Percentiles rank a stretch among this genome's conserved stretches.
Evolutionary conservation across 108 stramenopile genomes (phyloP).

Genomic region (Cyclotella kingstonii): DNA sequence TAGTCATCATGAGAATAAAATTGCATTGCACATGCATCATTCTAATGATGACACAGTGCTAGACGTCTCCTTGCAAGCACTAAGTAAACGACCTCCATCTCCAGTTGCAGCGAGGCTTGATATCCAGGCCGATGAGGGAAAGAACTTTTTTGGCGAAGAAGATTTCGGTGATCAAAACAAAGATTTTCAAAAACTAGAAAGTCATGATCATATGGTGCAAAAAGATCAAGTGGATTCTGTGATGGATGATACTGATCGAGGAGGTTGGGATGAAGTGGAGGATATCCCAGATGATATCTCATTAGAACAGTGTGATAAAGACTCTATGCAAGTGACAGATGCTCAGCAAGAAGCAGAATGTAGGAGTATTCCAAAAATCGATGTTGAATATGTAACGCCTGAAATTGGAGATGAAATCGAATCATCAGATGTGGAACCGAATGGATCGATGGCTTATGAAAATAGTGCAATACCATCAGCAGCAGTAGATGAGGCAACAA

Average conservation of each 20-base stretch:
- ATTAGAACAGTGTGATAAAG: background rate
- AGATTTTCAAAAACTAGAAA: background rate
- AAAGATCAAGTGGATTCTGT: conserved; percentile 15
- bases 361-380: background rate
- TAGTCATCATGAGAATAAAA: conserved; percentile 1
- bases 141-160: conserved; percentile 11
- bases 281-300: conserved; percentile 24
- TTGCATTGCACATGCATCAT: background rate
- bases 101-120: background rate
- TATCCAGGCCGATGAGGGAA: background rate
- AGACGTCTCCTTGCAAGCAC: background rate
- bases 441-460: background rate
- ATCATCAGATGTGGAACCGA: background rate
- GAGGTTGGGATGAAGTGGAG: conserved; percentile 35
- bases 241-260: conserved; percentile 4
- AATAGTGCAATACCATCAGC: background rate
- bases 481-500: background rate
- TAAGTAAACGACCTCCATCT: background rate
- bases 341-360: background rate
- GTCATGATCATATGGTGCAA: background rate
- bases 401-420: background rate
- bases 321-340: background rate
- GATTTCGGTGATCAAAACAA: background rate
- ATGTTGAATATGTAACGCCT: background rate
- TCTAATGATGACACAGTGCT: background rate